Evolutionary conservation across 192 early-diverging fungal species (phyloP).

Genomic region (Backusella morwellensis): DNA sequence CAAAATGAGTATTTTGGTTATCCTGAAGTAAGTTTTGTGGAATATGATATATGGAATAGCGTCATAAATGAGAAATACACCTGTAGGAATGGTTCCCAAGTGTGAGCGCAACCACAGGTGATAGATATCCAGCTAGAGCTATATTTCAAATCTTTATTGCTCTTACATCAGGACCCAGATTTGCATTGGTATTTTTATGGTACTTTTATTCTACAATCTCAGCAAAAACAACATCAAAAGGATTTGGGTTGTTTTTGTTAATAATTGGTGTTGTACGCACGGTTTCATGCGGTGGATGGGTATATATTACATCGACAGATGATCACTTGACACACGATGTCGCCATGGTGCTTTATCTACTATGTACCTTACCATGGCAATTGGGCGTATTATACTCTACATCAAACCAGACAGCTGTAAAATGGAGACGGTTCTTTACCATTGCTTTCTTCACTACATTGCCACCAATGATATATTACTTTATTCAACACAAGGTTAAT

Average conservation of each 20-base stretch:
- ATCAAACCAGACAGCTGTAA: constrained; percentile 39
- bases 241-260: constrained; percentile 41
- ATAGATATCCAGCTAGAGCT: constrained; percentile 71
- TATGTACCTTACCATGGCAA: constrained; percentile 76
- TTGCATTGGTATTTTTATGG: constrained; percentile 47
- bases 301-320: constrained; percentile 79
- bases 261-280: constrained; percentile 59
- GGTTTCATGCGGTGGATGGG: constrained; percentile 80
- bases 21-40: constrained; percentile 51
- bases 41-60: not conserved
- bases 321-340: constrained; percentile 79
- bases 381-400: constrained; percentile 54
- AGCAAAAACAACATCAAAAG: constrained; percentile 15
- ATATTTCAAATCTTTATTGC: constrained; percentile 81
- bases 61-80: constrained; percentile 7
- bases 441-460: constrained; percentile 69
- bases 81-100: constrained; percentile 75
- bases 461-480: constrained; percentile 73
- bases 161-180: constrained; percentile 61
- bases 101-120: constrained; percentile 78
- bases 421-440: constrained; percentile 54
- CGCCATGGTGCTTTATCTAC: constrained; percentile 77
- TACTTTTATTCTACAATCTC: constrained; percentile 40
- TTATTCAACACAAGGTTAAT: constrained; percentile 77
- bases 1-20: constrained; percentile 76